Evolutionary conservation across 208 protist species (phyloP).

Genomic region (Wallacemonas rigidus): DNA sequence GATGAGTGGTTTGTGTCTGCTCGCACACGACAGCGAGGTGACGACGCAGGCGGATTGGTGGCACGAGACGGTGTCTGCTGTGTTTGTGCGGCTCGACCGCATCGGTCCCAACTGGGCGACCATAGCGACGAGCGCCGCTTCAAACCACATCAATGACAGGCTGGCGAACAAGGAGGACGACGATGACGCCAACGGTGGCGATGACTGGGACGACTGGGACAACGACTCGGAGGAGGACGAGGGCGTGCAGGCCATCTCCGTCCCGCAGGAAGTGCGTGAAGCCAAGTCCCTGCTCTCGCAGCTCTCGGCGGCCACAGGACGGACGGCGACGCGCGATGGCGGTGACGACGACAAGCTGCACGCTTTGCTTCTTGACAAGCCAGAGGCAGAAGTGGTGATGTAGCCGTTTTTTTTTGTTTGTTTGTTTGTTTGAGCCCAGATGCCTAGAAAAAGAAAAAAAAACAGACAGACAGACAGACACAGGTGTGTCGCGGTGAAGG

Average conservation of each 20-base stretch:
- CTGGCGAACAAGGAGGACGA: not conserved
- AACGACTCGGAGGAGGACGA: constrained; percentile 31
- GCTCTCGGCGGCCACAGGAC: constrained; percentile 15
- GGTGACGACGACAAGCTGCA: constrained; percentile 20
- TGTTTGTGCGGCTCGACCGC: constrained; percentile 35
- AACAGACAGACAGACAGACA: not conserved
- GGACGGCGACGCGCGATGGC: constrained; percentile 5
- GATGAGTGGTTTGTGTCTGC: constrained; percentile 26
- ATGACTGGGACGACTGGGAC: constrained; percentile 56
- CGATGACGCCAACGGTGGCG: not conserved
- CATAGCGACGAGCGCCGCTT: not conserved
- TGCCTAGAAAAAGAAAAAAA: constrained; percentile 10
- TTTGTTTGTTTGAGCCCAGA: not conserved
- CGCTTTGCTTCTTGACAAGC: constrained; percentile 15
- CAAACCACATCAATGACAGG: not conserved
- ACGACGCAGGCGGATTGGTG: constrained; percentile 28
- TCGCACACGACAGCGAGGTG: constrained; percentile 13
- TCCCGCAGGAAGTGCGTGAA: constrained; percentile 32
- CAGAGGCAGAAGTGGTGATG: not conserved
- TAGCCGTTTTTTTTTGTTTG: not conserved
- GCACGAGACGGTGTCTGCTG: constrained; percentile 21
- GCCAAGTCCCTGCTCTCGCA: constrained; percentile 27
- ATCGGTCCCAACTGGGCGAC: constrained; percentile 32
- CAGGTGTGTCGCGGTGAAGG: too few relatives aligned
- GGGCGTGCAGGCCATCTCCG: constrained; percentile 37